These are phyloP conservation scores for Pseudogymnoascus sp. DNA, from an alignment of 2,329 filamentous ascomycete genomes.

Conservation along the genomic window DNA sequence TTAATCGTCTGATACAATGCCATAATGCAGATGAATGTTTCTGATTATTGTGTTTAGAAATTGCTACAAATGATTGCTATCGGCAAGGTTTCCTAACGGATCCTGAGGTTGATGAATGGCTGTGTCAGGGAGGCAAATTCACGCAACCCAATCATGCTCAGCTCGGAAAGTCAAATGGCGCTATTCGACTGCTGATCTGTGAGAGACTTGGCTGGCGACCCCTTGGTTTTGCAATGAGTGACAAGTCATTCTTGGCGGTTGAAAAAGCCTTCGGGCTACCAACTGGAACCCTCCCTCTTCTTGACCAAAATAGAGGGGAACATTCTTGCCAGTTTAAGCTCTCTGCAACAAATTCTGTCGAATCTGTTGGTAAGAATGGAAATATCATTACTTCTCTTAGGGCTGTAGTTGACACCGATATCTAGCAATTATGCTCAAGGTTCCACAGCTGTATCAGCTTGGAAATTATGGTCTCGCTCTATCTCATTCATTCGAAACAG, in stretches of 20 bases:
- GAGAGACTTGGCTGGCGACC: neutral
- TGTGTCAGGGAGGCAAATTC: neutral
- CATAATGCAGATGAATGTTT: neutral
- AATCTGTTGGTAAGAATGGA: neutral
- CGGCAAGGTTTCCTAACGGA: neutral
- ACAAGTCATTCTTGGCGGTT: neutral
- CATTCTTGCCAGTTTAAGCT: neutral
- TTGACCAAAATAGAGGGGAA: neutral
- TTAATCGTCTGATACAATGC: neutral
- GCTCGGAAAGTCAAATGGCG: neutral
- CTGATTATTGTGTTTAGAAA: neutral
- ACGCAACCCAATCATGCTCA: neutral
- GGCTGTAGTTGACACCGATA: neutral
- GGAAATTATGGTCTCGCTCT: neutral
- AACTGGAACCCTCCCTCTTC: neutral
- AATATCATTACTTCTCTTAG: neutral
- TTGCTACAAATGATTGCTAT: neutral
- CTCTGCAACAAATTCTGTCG: neutral
- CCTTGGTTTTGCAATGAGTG: neutral
- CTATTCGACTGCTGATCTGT: neutral
- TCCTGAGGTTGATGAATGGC: neutral
- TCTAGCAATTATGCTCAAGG: neutral
- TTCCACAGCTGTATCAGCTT: neutral
- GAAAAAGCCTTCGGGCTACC: neutral
- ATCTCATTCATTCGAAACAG: neutral